phyloP scores from a whole-genome alignment of 768 basidiomycete genomes.

The Boletellus emodensis region DNA sequence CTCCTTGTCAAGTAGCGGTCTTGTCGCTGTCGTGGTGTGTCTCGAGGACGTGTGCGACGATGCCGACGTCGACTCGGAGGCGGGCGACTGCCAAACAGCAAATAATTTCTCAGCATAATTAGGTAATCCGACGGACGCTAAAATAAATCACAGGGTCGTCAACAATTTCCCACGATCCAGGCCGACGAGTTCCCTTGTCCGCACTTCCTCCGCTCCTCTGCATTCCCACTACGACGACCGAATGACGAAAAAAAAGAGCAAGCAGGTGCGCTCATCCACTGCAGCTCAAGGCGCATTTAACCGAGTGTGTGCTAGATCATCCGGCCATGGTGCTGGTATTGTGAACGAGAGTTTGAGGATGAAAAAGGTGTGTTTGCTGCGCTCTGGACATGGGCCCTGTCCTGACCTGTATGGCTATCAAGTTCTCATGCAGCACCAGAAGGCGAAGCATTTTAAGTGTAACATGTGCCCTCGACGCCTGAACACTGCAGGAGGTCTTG shows the following conservation, averaged over 20 bases:
- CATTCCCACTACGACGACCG: not conserved
- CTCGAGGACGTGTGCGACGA: constrained; percentile 7
- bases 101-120: constrained; percentile 5
- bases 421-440: constrained; percentile 99
- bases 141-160: constrained; percentile 4
- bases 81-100: not conserved
- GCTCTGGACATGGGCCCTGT: not conserved
- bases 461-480: constrained; percentile 91
- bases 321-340: constrained; percentile 98
- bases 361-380: constrained; percentile 71
- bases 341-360: constrained; percentile 98
- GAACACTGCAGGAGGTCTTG: constrained; percentile 96
- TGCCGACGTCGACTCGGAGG: constrained; percentile 7
- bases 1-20: not conserved
- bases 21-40: constrained; percentile 4
- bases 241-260: constrained; percentile 57
- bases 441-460: constrained; percentile 99
- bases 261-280: constrained; percentile 34
- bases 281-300: not conserved
- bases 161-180: constrained; percentile 17
- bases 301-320: constrained; percentile 49
- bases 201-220: constrained; percentile 9
- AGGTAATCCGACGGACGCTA: constrained; percentile 13
- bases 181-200: constrained; percentile 7
- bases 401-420: not conserved